Percentiles rank a stretch among this genome's conserved stretches.
Conservation (phyloP, 1,284 basidiomycete genomes). For the Apiotrichum porosum region DNA sequence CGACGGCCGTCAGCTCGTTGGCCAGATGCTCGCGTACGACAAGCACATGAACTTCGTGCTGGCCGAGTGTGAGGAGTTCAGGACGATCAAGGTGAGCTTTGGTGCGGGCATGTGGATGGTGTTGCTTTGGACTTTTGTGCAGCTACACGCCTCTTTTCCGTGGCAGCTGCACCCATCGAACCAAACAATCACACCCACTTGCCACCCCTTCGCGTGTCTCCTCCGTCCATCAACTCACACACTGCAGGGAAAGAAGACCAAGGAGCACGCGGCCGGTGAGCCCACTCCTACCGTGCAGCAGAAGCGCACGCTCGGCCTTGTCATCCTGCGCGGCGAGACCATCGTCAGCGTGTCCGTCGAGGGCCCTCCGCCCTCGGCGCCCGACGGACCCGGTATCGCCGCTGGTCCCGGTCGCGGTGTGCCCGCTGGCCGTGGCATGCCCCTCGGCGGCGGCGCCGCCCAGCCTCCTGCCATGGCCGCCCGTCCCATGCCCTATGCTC, state of each 20-base stretch:
- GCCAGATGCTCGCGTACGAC: constrained; percentile 99
- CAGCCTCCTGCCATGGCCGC: constrained; percentile 61
- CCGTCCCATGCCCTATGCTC: constrained; percentile 72
- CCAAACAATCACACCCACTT: not conserved
- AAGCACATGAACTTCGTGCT: constrained; percentile 99
- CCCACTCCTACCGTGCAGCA: constrained; percentile 83
- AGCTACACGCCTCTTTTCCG: too few relatives aligned
- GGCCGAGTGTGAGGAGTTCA: constrained; percentile 94
- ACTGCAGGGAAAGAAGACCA: constrained; percentile 46
- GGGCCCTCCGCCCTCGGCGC: constrained; percentile 92
- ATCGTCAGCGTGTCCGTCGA: constrained; percentile 94
- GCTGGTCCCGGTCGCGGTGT: constrained; percentile 89
- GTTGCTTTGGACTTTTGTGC: too few relatives aligned
- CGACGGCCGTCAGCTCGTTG: constrained; percentile 91
- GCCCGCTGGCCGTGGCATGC: constrained; percentile 95
- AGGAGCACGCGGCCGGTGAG: constrained; percentile 43
- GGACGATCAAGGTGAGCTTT: constrained; percentile 60
- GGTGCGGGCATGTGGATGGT: not conserved
- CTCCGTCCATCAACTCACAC: not conserved
- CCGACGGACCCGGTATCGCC: constrained; percentile 58
- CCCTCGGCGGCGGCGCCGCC: constrained; percentile 77
- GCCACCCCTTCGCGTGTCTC: too few relatives aligned
- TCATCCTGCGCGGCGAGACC: constrained; percentile 93
- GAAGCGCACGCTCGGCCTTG: constrained; percentile 90
- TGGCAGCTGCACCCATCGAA: too few relatives aligned